Conservation (phyloP, 805 yeast genomes). For the Ascoidea tarda region DNA sequence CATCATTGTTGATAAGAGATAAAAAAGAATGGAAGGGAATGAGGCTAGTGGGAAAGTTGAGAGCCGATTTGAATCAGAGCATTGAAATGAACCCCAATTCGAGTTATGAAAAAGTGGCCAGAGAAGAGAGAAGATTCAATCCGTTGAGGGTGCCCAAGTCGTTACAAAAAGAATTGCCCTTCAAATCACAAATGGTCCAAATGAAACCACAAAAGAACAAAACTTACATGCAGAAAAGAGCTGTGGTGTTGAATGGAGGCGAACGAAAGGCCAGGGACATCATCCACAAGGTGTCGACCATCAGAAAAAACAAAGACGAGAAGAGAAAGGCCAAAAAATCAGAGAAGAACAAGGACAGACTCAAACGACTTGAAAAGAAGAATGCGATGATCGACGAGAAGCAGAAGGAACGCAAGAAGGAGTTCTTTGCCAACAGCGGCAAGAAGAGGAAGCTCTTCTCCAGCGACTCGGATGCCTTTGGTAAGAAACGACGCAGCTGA, state of each 20-base stretch:
- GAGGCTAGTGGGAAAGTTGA: constrained; percentile 87
- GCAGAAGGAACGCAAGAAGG: constrained; percentile 78
- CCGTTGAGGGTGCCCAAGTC: constrained; percentile 77
- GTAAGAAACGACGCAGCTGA: not conserved
- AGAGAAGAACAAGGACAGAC: constrained; percentile 41
- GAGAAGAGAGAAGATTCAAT: constrained; percentile 75
- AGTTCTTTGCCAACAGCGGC: constrained; percentile 13
- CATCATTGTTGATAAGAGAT: constrained; percentile 65
- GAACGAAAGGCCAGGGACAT: constrained; percentile 88
- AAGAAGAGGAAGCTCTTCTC: not conserved
- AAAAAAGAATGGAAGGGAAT: constrained; percentile 92
- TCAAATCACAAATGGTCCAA: constrained; percentile 77
- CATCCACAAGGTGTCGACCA: constrained; percentile 74
- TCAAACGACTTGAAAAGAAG: constrained; percentile 58
- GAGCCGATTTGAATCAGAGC: constrained; percentile 57
- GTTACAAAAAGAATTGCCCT: constrained; percentile 69
- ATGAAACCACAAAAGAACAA: constrained; percentile 80
- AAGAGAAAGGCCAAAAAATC: constrained; percentile 52
- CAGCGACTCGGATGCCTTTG: not conserved
- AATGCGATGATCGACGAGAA: constrained; percentile 61
- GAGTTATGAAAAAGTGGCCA: constrained; percentile 57
- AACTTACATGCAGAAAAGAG: constrained; percentile 79
- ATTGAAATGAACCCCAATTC: constrained; percentile 45
- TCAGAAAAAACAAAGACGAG: constrained; percentile 78
- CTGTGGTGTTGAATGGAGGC: constrained; percentile 84